A percentile compares a stretch with the other conserved stretches of the same genome.
Conservation (phyloP, 768 basidiomycete species). For the Chalciporus chontae region DNA sequence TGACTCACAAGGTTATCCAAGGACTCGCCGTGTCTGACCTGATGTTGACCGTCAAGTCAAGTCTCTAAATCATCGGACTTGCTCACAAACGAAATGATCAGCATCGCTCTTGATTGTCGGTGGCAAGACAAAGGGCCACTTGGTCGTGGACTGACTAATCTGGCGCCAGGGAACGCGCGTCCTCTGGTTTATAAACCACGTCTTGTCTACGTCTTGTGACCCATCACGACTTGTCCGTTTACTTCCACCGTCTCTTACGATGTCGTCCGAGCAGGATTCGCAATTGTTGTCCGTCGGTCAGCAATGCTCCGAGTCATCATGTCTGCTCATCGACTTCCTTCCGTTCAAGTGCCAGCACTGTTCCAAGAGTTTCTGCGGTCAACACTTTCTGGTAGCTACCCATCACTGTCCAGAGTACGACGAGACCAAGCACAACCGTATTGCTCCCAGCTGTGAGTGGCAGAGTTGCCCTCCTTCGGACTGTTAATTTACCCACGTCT, state of each 20-base stretch:
- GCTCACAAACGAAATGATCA: constrained; percentile 27
- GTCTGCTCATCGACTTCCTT: constrained; percentile 76
- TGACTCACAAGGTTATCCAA: constrained; percentile 64
- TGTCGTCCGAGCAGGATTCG: constrained; percentile 38
- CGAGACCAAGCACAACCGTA: constrained; percentile 63
- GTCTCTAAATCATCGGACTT: background rate
- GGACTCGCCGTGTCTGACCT: constrained; percentile 79
- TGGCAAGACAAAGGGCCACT: too few relatives aligned
- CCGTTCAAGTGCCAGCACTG: constrained; percentile 89
- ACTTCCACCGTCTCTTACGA: background rate
- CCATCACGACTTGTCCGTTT: background rate
- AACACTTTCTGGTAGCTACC: constrained; percentile 68
- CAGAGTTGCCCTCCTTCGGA: background rate
- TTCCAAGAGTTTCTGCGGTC: constrained; percentile 63
- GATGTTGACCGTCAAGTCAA: background rate
- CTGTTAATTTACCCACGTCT: constrained; percentile 5
- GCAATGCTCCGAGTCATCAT: constrained; percentile 65
- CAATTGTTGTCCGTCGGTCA: constrained; percentile 65
- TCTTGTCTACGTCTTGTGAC: background rate
- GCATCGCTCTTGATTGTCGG: constrained; percentile 13
- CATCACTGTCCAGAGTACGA: constrained; percentile 73
- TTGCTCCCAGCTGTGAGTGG: constrained; percentile 70
- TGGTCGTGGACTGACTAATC: background rate
- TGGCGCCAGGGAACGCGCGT: constrained; percentile 23
- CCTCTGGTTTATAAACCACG: constrained; percentile 18